Percentiles rank a stretch among this genome's conserved stretches.
phyloP scores from a whole-genome alignment of 1,284 basidiomycete species.

The Rhodofomes roseus region DNA sequence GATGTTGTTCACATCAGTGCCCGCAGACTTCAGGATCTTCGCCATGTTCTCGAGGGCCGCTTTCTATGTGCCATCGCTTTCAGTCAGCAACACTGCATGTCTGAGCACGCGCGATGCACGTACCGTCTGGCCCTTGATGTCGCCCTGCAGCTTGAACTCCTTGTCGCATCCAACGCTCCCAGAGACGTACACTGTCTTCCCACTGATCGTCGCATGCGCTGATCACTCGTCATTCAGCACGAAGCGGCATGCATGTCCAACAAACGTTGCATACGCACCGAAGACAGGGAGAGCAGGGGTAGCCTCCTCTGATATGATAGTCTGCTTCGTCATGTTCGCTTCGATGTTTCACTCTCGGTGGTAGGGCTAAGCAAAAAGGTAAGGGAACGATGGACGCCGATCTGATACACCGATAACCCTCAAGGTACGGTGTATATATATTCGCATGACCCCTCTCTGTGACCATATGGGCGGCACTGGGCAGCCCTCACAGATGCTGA shows the following conservation, averaged over 20 bases:
- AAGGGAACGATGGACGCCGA: not conserved
- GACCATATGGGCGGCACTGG: not conserved
- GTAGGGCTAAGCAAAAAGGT: not conserved
- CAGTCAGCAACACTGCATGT: not conserved
- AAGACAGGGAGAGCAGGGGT: conserved; percentile 47
- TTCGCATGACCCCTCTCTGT: not conserved
- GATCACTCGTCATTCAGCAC: not conserved
- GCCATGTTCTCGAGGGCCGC: conserved; percentile 56
- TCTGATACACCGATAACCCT: not conserved
- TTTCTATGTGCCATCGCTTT: conserved; percentile 32
- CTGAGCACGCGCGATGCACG: conserved; percentile 12
- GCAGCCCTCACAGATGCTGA: too few species aligned
- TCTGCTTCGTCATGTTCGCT: conserved; percentile 24
- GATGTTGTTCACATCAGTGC: conserved; percentile 52
- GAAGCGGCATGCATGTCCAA: not conserved
- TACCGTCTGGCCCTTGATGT: conserved; percentile 51
- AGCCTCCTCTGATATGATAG: conserved; percentile 32
- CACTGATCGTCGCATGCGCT: conserved; percentile 50
- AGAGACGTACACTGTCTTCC: conserved; percentile 52
- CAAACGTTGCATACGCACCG: conserved; percentile 32
- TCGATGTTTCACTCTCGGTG: not conserved
- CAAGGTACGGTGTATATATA: not conserved
- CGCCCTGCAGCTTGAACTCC: conserved; percentile 48
- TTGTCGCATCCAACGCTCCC: conserved; percentile 54
- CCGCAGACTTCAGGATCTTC: conserved; percentile 55